These are phyloP conservation scores for Royoungia palumana DNA, from an alignment of 768 basidiomycete species.

Conservation along the genomic window DNA sequence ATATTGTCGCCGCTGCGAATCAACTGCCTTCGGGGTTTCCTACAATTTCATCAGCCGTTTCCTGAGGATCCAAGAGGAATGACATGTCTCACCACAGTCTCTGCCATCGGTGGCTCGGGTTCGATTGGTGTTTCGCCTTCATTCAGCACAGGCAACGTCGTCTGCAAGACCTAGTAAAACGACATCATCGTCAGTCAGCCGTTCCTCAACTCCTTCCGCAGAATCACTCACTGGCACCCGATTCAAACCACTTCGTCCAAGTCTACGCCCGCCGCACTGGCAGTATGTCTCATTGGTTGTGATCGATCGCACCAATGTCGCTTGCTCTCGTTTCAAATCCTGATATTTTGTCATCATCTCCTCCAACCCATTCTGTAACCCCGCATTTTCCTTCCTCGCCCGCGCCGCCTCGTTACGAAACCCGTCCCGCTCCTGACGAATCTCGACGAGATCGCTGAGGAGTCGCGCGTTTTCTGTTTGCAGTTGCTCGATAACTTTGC, in stretches of 20 bases:
- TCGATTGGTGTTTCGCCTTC: neutral
- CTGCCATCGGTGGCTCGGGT: neutral
- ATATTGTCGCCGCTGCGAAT: neutral
- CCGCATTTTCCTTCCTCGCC: constrained; percentile 19
- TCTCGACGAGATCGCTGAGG: constrained; percentile 22
- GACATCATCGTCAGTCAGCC: neutral
- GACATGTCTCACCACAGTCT: neutral
- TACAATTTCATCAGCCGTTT: constrained; percentile 9
- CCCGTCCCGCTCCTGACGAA: constrained; percentile 27
- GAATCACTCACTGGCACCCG: constrained; percentile 3
- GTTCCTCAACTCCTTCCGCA: neutral
- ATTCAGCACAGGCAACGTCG: constrained; percentile 1
- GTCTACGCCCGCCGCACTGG: neutral
- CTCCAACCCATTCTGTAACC: constrained; percentile 20
- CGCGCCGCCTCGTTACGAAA: constrained; percentile 22
- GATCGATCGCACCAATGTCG: constrained; percentile 11
- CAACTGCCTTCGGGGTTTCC: constrained; percentile 8
- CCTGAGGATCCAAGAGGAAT: too few relatives aligned
- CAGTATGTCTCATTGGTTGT: neutral
- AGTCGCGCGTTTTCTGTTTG: constrained; percentile 24
- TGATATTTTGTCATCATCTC: constrained; percentile 16
- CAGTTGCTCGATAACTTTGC: constrained; percentile 23
- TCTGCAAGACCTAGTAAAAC: constrained; percentile 5
- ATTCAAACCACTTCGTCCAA: neutral
- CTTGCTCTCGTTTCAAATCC: constrained; percentile 24